Evolutionary conservation across 306 rosid species (phyloP).

Genomic region (Ormosia emarginata): DNA sequence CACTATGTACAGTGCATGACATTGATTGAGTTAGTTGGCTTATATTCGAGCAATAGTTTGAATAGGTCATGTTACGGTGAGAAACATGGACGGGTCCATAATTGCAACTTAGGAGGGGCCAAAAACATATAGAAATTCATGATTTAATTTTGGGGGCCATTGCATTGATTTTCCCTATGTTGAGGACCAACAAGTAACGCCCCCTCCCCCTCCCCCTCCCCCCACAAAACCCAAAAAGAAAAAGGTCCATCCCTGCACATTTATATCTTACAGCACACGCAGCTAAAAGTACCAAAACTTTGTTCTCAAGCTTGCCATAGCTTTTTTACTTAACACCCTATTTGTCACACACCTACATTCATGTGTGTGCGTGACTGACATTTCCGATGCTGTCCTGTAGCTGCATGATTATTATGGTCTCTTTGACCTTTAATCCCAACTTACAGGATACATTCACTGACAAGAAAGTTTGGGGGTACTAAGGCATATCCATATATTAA

Average conservation of each 20-base stretch:
- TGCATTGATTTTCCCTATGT: not conserved
- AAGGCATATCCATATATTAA: not conserved
- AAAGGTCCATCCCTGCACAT: not conserved
- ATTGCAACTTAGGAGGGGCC: slow-evolving; percentile 19
- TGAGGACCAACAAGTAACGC: not conserved
- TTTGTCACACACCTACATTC: slow-evolving; percentile 24
- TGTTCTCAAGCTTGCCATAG: slow-evolving; percentile 18
- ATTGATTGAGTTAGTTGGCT: slow-evolving; percentile 26
- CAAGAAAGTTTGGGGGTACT: slow-evolving; percentile 22
- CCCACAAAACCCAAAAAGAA: not conserved
- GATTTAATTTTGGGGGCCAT: not conserved
- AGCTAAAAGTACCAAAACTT: slow-evolving; percentile 17
- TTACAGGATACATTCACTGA: slow-evolving; percentile 34
- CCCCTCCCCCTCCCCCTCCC: not conserved
- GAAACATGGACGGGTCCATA: not conserved
- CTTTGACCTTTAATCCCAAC: slow-evolving; percentile 46
- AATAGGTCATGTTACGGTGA: not conserved
- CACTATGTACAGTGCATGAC: slow-evolving; percentile 12
- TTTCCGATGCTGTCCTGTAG: slow-evolving; percentile 36
- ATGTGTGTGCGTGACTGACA: slow-evolving; percentile 44
- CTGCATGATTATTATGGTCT: slow-evolving; percentile 31
- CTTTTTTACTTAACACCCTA: not conserved
- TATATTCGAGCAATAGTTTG: not conserved
- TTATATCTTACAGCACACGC: not conserved
- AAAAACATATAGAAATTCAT: slow-evolving; percentile 9